Evolutionary conservation across 1,139 yeast species (phyloP).

Genomic region (Yarrowia galli): DNA sequence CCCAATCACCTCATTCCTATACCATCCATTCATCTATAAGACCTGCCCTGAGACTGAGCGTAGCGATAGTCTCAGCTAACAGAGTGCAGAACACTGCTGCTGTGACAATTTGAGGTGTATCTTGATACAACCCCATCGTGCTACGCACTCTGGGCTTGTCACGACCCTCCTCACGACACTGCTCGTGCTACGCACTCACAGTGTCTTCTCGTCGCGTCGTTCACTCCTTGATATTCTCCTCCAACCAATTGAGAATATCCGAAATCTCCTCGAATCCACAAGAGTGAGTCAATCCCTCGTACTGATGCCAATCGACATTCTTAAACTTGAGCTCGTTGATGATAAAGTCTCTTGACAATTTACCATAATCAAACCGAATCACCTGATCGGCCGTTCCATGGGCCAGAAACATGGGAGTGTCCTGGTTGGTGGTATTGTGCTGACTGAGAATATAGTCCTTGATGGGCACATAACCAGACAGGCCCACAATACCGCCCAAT

Average conservation of each 20-base stretch:
- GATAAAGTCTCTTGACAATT: conserved; percentile 52
- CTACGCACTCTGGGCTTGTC: neutral
- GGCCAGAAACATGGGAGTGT: conserved; percentile 85
- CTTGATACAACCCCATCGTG: neutral
- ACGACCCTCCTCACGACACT: neutral
- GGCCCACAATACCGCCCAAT: conserved; percentile 77
- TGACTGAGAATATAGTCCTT: conserved; percentile 47
- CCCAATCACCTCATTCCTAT: conserved; percentile 5
- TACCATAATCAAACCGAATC: conserved; percentile 60
- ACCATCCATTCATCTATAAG: conserved; percentile 21
- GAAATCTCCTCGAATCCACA: conserved; percentile 69
- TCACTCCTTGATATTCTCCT: conserved; percentile 44
- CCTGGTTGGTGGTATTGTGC: conserved; percentile 55
- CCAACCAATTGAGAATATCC: conserved; percentile 65
- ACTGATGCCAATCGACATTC: conserved; percentile 63
- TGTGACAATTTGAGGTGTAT: no score
- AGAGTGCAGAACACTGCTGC: no score
- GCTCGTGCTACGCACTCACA: conserved; percentile 4
- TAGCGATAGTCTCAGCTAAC: no score
- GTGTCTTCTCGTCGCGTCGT: no score
- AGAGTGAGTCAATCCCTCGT: conserved; percentile 71
- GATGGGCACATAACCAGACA: conserved; percentile 81
- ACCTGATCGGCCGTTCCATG: conserved; percentile 85
- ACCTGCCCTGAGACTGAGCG: neutral
- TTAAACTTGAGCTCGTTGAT: conserved; percentile 60